phyloP scores from a whole-genome alignment of 1,284 basidiomycete species.

The Tylopilus sp. region DNA sequence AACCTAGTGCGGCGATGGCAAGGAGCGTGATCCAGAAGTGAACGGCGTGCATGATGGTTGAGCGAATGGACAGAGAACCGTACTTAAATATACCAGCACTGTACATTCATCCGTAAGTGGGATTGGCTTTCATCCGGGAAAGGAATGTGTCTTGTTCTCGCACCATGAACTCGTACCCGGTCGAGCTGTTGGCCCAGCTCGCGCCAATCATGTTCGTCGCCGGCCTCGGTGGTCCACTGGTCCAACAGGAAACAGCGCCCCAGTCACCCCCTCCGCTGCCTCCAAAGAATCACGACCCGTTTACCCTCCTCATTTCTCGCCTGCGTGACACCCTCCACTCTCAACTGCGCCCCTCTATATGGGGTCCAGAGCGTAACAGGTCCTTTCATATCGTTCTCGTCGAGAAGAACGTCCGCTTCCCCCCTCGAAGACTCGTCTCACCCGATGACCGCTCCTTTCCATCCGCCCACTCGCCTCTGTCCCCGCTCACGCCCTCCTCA shows the following conservation, averaged over 20 bases:
- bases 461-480: constrained; percentile 79
- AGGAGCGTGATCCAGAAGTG: constrained; percentile 24
- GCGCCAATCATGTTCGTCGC: constrained; percentile 92
- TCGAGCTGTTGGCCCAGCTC: constrained; percentile 78
- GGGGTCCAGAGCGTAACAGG: constrained; percentile 63
- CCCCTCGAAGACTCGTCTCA: constrained; percentile 75
- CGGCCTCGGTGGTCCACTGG: constrained; percentile 52
- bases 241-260: neutral
- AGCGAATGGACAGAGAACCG: constrained; percentile 26
- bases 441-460: constrained; percentile 50
- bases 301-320: constrained; percentile 48
- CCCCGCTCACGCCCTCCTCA: constrained; percentile 82
- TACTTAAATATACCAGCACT: too few relatives aligned
- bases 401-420: constrained; percentile 79
- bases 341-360: constrained; percentile 58
- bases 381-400: constrained; percentile 80
- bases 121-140: too few relatives aligned
- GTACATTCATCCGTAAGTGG: neutral
- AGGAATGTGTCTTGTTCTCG: too few relatives aligned
- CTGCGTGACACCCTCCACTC: constrained; percentile 62
- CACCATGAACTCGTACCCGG: constrained; percentile 94
- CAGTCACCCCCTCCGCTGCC: constrained; percentile 30
- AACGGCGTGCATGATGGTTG: constrained; percentile 23
- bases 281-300: constrained; percentile 49
- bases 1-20: constrained; percentile 21